Evolutionary conservation across 768 basidiomycete species (phyloP).

Genomic region (Galerina marginata): DNA sequence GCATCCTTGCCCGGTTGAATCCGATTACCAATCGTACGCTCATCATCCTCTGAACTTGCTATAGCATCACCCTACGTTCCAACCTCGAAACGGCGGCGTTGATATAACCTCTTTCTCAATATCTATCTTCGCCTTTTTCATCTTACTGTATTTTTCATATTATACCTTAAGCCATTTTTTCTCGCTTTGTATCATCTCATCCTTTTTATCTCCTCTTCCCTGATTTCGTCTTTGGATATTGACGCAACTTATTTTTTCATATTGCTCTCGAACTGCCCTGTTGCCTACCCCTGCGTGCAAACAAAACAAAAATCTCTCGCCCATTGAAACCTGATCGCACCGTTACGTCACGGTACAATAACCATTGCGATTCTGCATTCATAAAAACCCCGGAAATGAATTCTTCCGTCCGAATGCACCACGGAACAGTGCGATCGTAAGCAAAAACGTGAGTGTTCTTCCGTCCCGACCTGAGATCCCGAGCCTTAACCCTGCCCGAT

Average conservation of each 20-base stretch:
- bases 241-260: constrained; percentile 24
- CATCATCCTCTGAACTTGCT: constrained; percentile 33
- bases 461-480: not conserved
- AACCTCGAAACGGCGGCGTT: constrained; percentile 67
- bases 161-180: not conserved
- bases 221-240: constrained; percentile 7
- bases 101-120: constrained; percentile 12
- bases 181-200: not conserved
- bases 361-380: not conserved
- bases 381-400: constrained; percentile 5
- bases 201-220: not conserved
- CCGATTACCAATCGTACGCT: constrained; percentile 32
- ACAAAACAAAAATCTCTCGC: constrained; percentile 3
- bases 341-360: not conserved
- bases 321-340: constrained; percentile 1
- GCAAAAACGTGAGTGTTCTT: constrained; percentile 65
- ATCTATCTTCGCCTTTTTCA: not conserved
- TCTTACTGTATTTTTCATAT: constrained; percentile 3
- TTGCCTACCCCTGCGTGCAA: not conserved
- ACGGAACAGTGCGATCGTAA: constrained; percentile 61
- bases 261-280: constrained; percentile 20
- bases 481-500: not conserved
- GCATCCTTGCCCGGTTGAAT: constrained; percentile 8
- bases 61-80: constrained; percentile 71
- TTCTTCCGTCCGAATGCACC: not conserved